Conservation (phyloP, 2,329 filamentous ascomycete species). For the Xylaria hypoxylon region DNA sequence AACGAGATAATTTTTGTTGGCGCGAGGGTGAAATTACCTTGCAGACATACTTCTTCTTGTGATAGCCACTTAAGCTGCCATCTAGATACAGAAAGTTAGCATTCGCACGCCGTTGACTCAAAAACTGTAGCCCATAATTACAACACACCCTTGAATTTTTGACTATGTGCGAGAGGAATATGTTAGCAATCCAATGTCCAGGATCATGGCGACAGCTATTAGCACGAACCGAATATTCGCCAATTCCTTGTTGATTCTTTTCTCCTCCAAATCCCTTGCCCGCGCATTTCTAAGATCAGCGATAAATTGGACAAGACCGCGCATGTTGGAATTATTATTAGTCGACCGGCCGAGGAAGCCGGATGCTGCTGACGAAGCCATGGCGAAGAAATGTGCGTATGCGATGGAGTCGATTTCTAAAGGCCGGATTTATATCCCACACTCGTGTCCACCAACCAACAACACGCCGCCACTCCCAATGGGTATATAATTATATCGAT, state of each 20-base stretch:
- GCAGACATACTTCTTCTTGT: slow-evolving; percentile 99
- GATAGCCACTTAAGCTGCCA: slow-evolving; percentile 91
- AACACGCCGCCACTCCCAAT: slow-evolving; percentile 33
- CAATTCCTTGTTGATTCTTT: slow-evolving; percentile 99
- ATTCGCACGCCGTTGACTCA: slow-evolving; percentile 22
- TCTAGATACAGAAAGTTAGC: slow-evolving; percentile 61
- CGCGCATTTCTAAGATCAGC: slow-evolving; percentile 94
- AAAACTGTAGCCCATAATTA: neutral
- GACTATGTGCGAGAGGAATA: slow-evolving; percentile 58
- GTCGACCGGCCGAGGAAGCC: slow-evolving; percentile 75
- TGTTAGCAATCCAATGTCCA: slow-evolving; percentile 27
- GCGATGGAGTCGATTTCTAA: slow-evolving; percentile 41
- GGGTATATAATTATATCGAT: slow-evolving; percentile 17
- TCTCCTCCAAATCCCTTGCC: slow-evolving; percentile 95
- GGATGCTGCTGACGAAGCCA: slow-evolving; percentile 65
- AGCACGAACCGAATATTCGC: slow-evolving; percentile 85
- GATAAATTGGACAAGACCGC: slow-evolving; percentile 96
- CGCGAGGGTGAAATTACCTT: slow-evolving; percentile 69
- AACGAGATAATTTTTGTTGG: slow-evolving; percentile 20
- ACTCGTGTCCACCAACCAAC: slow-evolving; percentile 40
- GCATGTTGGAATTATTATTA: slow-evolving; percentile 75
- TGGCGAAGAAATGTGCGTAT: slow-evolving; percentile 50
- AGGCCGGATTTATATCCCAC: slow-evolving; percentile 37
- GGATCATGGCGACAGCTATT: neutral
- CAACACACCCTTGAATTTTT: slow-evolving; percentile 87